Evolutionary conservation across 1,139 yeast species (phyloP).

Genomic region (Pichia sp.): DNA sequence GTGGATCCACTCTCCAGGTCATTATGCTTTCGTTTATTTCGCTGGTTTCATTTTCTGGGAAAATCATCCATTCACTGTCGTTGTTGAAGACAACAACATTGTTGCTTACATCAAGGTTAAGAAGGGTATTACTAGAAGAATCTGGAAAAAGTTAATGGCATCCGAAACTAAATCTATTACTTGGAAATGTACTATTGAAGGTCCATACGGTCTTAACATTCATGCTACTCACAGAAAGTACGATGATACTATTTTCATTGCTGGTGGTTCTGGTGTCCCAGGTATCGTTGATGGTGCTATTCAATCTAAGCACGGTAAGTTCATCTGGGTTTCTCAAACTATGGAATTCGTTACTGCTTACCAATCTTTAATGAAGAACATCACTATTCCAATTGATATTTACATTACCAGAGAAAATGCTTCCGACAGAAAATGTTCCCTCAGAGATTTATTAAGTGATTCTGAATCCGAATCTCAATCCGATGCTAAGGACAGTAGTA

Average conservation of each 20-base stretch:
- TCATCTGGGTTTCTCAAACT: slow-evolving; percentile 18
- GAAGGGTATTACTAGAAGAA: slow-evolving; percentile 27
- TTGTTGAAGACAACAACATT: slow-evolving; percentile 21
- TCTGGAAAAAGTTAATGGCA: slow-evolving; percentile 23
- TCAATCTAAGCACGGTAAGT: slow-evolving; percentile 20
- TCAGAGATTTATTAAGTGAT: neutral
- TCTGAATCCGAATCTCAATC: slow-evolving; percentile 5
- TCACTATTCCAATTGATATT: slow-evolving; percentile 14
- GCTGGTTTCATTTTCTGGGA: slow-evolving; percentile 31
- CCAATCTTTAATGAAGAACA: slow-evolving; percentile 1
- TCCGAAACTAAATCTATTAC: slow-evolving; percentile 18
- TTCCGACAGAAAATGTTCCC: neutral
- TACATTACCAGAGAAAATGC: slow-evolving; percentile 18
- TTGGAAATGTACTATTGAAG: slow-evolving; percentile 48
- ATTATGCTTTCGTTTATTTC: slow-evolving; percentile 42
- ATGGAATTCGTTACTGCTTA: slow-evolving; percentile 11
- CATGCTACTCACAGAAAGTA: slow-evolving; percentile 37
- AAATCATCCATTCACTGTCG: slow-evolving; percentile 40
- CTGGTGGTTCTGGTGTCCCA: slow-evolving; percentile 78
- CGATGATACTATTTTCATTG: slow-evolving; percentile 53
- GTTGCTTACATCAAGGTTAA: slow-evolving; percentile 38
- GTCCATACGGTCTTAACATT: slow-evolving; percentile 53
- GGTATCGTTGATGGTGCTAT: slow-evolving; percentile 43
- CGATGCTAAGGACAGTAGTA: too few species aligned
- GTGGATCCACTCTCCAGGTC: slow-evolving; percentile 37